Base-by-base conservation (phyloP, 2,329 filamentous ascomycete species). In the Neonectria neomacrospora region DNA sequence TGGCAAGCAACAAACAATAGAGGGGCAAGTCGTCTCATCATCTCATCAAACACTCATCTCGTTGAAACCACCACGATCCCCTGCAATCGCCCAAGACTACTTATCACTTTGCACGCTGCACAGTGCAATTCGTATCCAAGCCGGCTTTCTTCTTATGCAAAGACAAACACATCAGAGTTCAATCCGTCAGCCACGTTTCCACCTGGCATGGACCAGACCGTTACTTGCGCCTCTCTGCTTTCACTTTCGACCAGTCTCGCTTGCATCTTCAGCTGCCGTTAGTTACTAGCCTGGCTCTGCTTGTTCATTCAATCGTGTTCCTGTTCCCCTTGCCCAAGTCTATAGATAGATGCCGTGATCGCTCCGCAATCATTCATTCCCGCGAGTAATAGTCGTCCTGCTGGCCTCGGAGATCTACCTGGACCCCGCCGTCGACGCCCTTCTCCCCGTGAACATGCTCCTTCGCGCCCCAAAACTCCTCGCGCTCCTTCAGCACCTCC, bases 401-500 rank as follows among this genome's bases (percentile, higher is more conserved):
- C 73, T 81, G 77, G 65, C 77, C 71, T 22, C 72, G 71, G 60
- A 75, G 79, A 32, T 78, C 77, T 41, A 72, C 65, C 14, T 73
- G 57, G 10, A 86, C 79, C 7, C 75, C 78, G 11, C 76, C 78
- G 3, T 73, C 62, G 9, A 78, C 72, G 11, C 82, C 82, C 23
- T 75, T 75, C 57, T 85, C 81, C 9, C 84, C 83, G 14, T 83
- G 77, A 8, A 84, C 75, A 51, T 85, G 83, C 37, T 73, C 72
- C 72, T 84, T 80, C 20, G 75, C 76, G 30, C 81, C 83, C 93
- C 93, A 97, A 73, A 93, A 90, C 30, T 81, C 83, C 69, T 90
- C 85, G 59, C 94, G 85, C 82, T 98, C 95, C 71, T 83, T 81
- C 67, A 98, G 80, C 30, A 97, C 81, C 67, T 93, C 88, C 26